Evolutionary conservation across 2,329 filamentous ascomycete species (phyloP).

Genomic region (Bisporella sp.): DNA sequence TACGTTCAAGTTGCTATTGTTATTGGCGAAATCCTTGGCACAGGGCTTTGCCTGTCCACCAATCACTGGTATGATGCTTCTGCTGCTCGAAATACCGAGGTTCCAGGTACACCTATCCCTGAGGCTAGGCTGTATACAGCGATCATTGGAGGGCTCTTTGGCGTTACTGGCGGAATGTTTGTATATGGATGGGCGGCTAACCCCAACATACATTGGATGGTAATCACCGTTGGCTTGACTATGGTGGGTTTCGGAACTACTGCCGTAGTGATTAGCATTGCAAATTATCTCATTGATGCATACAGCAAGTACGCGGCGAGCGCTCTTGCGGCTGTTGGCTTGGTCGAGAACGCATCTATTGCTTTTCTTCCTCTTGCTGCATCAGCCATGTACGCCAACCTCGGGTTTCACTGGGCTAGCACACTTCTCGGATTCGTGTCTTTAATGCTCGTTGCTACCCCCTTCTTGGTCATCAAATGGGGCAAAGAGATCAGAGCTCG

Average conservation of each 20-base stretch:
- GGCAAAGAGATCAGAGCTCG: slow-evolving; percentile 17
- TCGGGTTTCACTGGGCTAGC: slow-evolving; percentile 43
- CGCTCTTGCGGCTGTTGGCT: slow-evolving; percentile 39
- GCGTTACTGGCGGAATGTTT: slow-evolving; percentile 9
- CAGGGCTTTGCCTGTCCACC: slow-evolving; percentile 10
- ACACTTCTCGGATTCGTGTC: slow-evolving; percentile 38
- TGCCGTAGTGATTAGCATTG: slow-evolving; percentile 36
- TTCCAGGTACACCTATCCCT: slow-evolving; percentile 31
- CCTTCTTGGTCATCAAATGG: slow-evolving; percentile 33
- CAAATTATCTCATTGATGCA: slow-evolving; percentile 42
- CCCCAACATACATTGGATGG: slow-evolving; percentile 63
- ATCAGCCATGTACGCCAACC: slow-evolving; percentile 37
- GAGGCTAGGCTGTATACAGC: slow-evolving; percentile 39
- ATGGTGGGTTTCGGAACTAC: slow-evolving; percentile 47
- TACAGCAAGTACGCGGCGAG: slow-evolving; percentile 43
- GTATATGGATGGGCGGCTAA: slow-evolving; percentile 55
- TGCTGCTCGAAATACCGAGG: slow-evolving; percentile 29
- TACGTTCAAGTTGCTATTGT: slow-evolving; percentile 7
- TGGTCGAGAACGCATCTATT: slow-evolving; percentile 41
- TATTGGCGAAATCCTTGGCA: slow-evolving; percentile 9
- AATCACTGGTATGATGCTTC: slow-evolving; percentile 34
- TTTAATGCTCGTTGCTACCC: slow-evolving; percentile 35
- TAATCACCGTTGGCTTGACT: slow-evolving; percentile 60
- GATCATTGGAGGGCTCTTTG: slow-evolving; percentile 36
- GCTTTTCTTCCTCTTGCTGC: slow-evolving; percentile 41